Evolutionary conservation across 345 rosid genomes (phyloP), one percentile per base, ranked within the genome.

Genomic region (Murraya koenigii): DNA sequence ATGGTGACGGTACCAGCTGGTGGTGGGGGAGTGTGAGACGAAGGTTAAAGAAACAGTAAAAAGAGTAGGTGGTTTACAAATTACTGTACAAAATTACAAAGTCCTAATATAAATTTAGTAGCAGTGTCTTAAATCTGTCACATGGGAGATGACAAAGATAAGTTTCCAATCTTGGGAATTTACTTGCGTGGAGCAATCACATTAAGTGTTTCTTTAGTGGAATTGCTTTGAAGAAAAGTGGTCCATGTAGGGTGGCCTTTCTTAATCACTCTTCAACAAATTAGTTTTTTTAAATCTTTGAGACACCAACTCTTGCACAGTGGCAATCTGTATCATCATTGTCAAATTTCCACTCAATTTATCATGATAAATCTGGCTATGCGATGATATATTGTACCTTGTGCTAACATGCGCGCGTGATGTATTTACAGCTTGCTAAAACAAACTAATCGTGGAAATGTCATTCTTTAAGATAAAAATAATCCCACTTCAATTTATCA

Each of bases 161-260:
- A 39, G 71, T 69, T 79, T 61, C 82, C 67, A 56, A 64, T 23
- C 62, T 55, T 49, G 7, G 49, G 66, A 64, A 6, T 8, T 66
- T 39, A 11, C 66, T 79, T 79, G 20, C 77, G 77, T 49, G 1
- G 49, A 14, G 17, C 17, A 11, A 44, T 11, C 49, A 0, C 49
- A 44, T 3, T 13, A 44, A 44, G 49, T 11, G 49, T 44, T 44
- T 26, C 23, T 83, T 20, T 11, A 49, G 1, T 67, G 74, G 74
- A 76, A 82, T 81, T 38, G 63, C 61, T 82, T 78, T 9, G 47
- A 77, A 77, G 73, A 55, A 38, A 73, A 63, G 38, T 39, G 72
- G 78, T 1, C 84, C 73, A 20, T 52, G 84, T 67, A 68, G 35
- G 92, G 80, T 90, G 82, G 79, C 64, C 75, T 87, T 82, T 90